Evolutionary conservation across 352 stramenopile species (phyloP).

Genomic region (Globisporangium ultimum): DNA sequence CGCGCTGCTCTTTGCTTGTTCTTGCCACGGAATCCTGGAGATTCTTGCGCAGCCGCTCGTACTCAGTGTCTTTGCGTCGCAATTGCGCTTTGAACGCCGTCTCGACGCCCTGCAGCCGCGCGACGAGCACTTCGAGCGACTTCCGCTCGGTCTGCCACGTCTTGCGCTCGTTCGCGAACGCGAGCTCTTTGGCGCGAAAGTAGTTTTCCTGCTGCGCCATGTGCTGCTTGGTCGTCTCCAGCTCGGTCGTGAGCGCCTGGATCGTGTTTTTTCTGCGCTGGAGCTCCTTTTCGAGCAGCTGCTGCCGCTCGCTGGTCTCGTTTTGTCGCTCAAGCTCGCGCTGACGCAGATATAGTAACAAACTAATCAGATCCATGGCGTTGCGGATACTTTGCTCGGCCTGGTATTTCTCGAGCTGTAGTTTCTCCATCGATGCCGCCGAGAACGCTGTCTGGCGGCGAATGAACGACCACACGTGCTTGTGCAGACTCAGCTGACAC

Average conservation of each 20-base stretch:
- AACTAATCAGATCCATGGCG: constrained; percentile 71
- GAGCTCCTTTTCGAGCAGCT: constrained; percentile 41
- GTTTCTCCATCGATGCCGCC: constrained; percentile 10
- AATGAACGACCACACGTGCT: constrained; percentile 14
- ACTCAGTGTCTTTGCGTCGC: constrained; percentile 70
- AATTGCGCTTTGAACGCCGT: constrained; percentile 74
- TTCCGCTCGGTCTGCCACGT: constrained; percentile 63
- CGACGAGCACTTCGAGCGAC: constrained; percentile 49
- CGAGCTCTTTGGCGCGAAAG: constrained; percentile 61
- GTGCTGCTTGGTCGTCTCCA: constrained; percentile 47
- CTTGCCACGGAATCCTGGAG: constrained; percentile 53
- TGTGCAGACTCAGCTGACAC: constrained; percentile 9
- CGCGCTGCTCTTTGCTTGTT: constrained; percentile 53
- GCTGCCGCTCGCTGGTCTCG: constrained; percentile 41
- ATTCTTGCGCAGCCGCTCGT: constrained; percentile 67
- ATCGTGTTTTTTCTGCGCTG: constrained; percentile 49
- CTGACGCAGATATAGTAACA: constrained; percentile 50
- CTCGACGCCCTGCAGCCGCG: constrained; percentile 62
- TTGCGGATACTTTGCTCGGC: constrained; percentile 43
- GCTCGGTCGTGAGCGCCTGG: constrained; percentile 35
- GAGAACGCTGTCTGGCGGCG: constrained; percentile 5
- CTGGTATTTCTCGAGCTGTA: constrained; percentile 21
- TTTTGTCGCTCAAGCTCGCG: constrained; percentile 55
- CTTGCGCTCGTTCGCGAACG: constrained; percentile 40
- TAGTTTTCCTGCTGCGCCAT: constrained; percentile 57